Conservation (phyloP, 2,329 filamentous ascomycete genomes). For the Karstenula rhodostoma region DNA sequence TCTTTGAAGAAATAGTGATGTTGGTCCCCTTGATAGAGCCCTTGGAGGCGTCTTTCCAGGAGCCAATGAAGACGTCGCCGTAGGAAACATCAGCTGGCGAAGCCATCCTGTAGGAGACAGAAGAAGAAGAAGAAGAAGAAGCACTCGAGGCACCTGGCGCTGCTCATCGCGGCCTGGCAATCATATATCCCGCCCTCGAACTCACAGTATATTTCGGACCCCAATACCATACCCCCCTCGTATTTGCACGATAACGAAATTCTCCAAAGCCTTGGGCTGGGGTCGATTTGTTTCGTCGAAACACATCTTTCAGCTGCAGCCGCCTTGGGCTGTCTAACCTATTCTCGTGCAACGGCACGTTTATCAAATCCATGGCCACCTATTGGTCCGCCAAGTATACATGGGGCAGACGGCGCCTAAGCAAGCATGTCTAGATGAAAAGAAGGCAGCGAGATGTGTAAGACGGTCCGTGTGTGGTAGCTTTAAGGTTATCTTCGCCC, state of each 20-base stretch:
- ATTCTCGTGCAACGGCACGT: neutral
- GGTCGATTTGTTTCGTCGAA: conserved; percentile 7
- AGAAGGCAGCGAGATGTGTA: neutral
- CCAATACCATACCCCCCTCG: neutral
- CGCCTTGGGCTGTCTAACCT: neutral
- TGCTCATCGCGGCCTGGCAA: neutral
- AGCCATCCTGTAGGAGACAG: neutral
- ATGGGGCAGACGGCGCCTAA: neutral
- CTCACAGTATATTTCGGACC: neutral
- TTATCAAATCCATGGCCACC: neutral
- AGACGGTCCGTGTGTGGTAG: neutral
- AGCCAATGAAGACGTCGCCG: conserved; percentile 28
- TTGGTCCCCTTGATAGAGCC: conserved; percentile 33
- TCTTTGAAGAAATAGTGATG: conserved; percentile 32
- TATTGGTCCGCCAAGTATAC: neutral
- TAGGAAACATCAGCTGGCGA: conserved; percentile 16
- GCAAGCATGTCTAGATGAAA: neutral
- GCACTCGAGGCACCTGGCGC: neutral
- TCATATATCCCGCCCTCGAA: conserved; percentile 4
- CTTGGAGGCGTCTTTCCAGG: conserved; percentile 37
- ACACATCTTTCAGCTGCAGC: conserved; percentile 1
- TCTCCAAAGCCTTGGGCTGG: neutral
- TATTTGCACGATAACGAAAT: neutral
- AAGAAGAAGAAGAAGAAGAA: no score
- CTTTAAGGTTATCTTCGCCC: conserved; percentile 13